A percentile compares a stretch with the other conserved stretches of the same genome.
These are phyloP conservation scores for Psophocarpus tetragonolobus DNA, from an alignment of 306 rosid genomes.

Conservation along the genomic window DNA sequence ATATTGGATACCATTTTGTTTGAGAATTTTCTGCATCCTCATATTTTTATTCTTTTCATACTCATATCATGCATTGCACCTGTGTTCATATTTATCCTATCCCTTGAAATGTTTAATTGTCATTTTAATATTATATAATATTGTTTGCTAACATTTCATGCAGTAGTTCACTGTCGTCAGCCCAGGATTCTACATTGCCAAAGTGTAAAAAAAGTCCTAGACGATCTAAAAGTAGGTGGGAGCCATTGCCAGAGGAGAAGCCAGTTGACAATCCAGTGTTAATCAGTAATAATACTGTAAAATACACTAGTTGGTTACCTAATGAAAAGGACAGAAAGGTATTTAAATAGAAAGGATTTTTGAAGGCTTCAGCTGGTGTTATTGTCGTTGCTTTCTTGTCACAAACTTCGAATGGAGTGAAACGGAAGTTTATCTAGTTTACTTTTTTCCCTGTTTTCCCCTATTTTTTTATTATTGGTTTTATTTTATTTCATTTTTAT, in stretches of 20 bases:
- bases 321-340: conserved; percentile 82
- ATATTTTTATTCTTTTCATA: background rate
- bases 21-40: background rate
- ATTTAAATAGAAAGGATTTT: conserved; percentile 19
- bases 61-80: background rate
- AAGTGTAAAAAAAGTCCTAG: conserved; percentile 83
- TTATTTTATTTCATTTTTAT: background rate
- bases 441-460: background rate
- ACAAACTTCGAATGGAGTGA: background rate
- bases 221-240: conserved; percentile 94
- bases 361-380: conserved; percentile 16
- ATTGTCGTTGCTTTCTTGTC: background rate
- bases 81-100: background rate
- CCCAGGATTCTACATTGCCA: conserved; percentile 50
- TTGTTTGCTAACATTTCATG: conserved; percentile 27
- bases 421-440: background rate
- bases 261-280: conserved; percentile 51
- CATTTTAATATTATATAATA: conserved; percentile 9
- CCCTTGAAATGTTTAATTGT: background rate
- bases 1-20: background rate
- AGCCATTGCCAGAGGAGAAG: conserved; percentile 88
- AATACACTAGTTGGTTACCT: conserved; percentile 65
- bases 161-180: conserved; percentile 54
- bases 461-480: background rate
- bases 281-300: conserved; percentile 42